Percentiles rank a stretch among this genome's conserved stretches.
These are phyloP conservation scores for Bonnemaisonia californica DNA, from an alignment of 31 red algal genomes.

Conservation along the genomic window DNA sequence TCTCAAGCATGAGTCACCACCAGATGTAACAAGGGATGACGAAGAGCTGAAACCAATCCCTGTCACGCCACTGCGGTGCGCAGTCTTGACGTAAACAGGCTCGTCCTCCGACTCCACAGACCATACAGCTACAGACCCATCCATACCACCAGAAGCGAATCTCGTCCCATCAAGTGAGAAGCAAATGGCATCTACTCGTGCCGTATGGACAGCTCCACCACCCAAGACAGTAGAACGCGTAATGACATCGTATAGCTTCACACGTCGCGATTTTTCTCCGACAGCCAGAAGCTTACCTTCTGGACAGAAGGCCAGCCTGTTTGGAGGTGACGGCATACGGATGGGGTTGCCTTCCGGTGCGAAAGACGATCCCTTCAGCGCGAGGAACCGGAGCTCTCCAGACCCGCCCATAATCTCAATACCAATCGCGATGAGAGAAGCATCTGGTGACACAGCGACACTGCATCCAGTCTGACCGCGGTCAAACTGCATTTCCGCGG, in stretches of 20 bases:
- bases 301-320: conserved; percentile 58
- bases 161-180: conserved; percentile 58
- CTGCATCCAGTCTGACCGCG: conserved; percentile 52
- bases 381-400: conserved; percentile 67
- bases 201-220: conserved; percentile 64
- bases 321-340: conserved; percentile 61
- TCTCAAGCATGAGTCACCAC: conserved; percentile 67
- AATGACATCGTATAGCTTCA: conserved; percentile 55
- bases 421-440: conserved; percentile 58
- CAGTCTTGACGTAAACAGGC: conserved; percentile 45
- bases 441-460: conserved; percentile 59
- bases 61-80: conserved; percentile 73
- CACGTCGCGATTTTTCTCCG: conserved; percentile 73
- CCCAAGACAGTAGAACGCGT: conserved; percentile 32
- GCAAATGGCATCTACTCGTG: conserved; percentile 67
- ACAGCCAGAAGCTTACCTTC: conserved; percentile 64
- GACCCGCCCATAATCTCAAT: conserved; percentile 63
- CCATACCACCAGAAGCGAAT: conserved; percentile 75
- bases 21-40: conserved; percentile 51
- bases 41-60: conserved; percentile 54
- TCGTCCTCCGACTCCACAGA: conserved; percentile 64
- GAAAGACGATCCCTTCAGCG: conserved; percentile 34
- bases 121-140: conserved; percentile 74
- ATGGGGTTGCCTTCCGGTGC: conserved; percentile 22
- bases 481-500: conserved; percentile 47